Evolutionary conservation across 768 basidiomycete genomes (phyloP), one percentile per base, ranked within the genome.

Genomic region (Mycena albidolilacea): DNA sequence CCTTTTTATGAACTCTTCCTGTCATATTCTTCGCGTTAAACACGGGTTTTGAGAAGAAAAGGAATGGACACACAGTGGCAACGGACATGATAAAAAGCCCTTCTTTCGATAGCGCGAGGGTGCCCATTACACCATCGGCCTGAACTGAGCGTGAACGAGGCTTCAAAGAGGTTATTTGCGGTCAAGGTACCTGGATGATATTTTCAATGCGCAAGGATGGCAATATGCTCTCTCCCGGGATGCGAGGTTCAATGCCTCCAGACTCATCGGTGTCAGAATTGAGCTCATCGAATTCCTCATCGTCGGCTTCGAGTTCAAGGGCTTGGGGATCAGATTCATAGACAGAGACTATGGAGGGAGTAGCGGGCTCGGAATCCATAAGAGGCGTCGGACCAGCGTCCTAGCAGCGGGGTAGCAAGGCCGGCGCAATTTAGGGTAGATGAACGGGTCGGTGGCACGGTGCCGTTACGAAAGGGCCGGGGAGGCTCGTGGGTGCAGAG

Each of bases 1-100:
- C 61, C 91, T 88, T 81, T 94, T 93, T 67, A 96, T 89, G 79
- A 96, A 96, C 78, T 95, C 93, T 83, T 97, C 95, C 95, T 97
- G 78, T 44, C 58, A 66, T 61, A 64, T 50, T 58, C 17, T 17
- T 43, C 68, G 66, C 71, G 64, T 55, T 74, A 37, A 59, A 70
- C 61, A 17, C 69, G 64, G 60, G 21, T 58, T 39, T 55, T 41
- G 50, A 43, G 48, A 58, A 55, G n/a, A 39, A 43, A 57, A 64
- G 46, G 64, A 58, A 59, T 59, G 38, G 37, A 78, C 86, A 60
- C 78, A 95, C 95, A 48, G 95, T 92, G 60, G 95, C 95, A 71
- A 93, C 83, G 11, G 94, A 91, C 30, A 96, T 81, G 69, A 95
- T 81, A 77, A 92, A 95, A 8, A 91, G 82, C 1, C 91, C 93